Evolutionary conservation across 2,329 filamentous ascomycete genomes (phyloP).

Genomic region (Fusarium sacchari): DNA sequence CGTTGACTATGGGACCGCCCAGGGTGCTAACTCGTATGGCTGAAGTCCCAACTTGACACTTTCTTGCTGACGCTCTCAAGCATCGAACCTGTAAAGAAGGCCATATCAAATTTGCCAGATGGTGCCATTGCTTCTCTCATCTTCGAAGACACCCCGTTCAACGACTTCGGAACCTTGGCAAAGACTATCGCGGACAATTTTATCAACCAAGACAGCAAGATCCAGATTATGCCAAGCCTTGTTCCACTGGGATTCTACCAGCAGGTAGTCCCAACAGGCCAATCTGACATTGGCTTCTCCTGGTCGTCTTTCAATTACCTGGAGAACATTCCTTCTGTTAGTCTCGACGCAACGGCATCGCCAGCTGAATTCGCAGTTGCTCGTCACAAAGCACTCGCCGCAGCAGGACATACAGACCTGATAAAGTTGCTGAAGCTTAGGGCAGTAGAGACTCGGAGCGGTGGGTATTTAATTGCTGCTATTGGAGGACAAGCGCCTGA

Average conservation of each 20-base stretch:
- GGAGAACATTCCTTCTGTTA: not conserved
- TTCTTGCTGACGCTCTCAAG: not conserved
- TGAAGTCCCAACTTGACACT: rapidly evolving
- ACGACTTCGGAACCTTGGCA: constrained; percentile 11
- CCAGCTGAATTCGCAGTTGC: constrained; percentile 5
- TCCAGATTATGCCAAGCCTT: not conserved
- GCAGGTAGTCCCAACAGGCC: not conserved
- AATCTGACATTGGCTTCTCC: not conserved
- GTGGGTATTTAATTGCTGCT: not conserved
- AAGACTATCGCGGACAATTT: constrained; percentile 5
- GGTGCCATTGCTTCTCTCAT: not conserved
- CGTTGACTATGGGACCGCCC: constrained; percentile 2
- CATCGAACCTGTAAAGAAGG: not conserved
- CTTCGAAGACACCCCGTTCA: constrained; percentile 8
- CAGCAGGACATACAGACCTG: not conserved
- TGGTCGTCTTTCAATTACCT: constrained; percentile 21
- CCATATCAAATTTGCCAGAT: not conserved
- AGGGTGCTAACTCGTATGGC: constrained; percentile 5
- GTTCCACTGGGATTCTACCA: constrained; percentile 4
- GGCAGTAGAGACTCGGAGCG: not conserved
- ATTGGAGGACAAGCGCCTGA: constrained; percentile 1
- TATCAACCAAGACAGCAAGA: rapidly evolving
- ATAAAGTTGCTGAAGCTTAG: not conserved
- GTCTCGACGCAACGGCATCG: constrained; percentile 3
- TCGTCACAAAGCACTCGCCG: not conserved